Percentiles rank a stretch among this genome's conserved stretches.
Conservation (phyloP, 2,329 filamentous ascomycete genomes). For the Colletotrichum sp. region DNA sequence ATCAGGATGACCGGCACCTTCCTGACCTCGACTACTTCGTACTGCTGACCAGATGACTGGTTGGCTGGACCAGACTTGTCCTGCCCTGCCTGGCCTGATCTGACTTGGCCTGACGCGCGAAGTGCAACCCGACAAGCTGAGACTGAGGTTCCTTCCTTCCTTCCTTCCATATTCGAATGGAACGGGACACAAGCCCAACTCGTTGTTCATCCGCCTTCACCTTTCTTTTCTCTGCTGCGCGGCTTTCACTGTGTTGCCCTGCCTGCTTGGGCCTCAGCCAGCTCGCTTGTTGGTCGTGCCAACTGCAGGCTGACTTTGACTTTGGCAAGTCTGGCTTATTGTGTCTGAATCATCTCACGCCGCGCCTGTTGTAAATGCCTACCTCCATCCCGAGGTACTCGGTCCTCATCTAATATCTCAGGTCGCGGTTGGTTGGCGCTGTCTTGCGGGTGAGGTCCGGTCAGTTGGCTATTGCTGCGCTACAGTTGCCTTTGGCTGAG, state of each 20-base stretch:
- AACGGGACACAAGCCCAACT: not conserved
- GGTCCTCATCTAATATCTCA: not conserved
- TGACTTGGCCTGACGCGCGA: not conserved
- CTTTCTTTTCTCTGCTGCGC: not conserved
- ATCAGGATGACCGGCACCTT: not conserved
- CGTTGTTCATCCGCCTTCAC: not conserved
- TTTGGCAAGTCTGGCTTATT: not conserved
- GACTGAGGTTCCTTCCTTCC: not conserved
- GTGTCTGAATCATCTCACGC: not conserved
- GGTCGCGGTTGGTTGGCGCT: not conserved
- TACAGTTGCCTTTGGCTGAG: not conserved
- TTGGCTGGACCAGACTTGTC: not conserved
- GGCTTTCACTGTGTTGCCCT: not conserved
- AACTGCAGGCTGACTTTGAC: not conserved
- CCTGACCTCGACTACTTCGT: not conserved
- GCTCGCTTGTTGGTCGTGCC: not conserved
- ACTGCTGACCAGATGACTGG: not conserved
- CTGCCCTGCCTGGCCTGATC: not conserved
- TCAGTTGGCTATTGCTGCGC: not conserved
- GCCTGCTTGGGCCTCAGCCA: not conserved
- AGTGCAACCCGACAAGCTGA: not conserved
- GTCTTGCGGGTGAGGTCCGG: not conserved
- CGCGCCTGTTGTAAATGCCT: not conserved
- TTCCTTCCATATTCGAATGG: not conserved
- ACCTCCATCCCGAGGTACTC: not conserved